phyloP scores from a whole-genome alignment of 495 filamentous ascomycete genomes.

The Tuber indicum region DNA sequence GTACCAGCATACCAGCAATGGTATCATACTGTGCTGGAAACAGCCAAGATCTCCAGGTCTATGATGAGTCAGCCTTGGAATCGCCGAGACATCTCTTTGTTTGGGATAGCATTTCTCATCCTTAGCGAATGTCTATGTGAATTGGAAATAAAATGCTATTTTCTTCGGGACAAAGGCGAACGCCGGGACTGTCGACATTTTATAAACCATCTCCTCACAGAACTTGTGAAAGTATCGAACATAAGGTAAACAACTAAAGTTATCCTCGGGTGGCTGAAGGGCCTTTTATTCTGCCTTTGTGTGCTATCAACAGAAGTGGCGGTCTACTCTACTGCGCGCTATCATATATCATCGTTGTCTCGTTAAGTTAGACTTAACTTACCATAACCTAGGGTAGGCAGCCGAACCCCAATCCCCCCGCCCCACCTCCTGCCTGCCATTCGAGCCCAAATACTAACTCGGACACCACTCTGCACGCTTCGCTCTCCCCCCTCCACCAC shows the following conservation, averaged over 20 bases:
- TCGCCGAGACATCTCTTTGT: background rate
- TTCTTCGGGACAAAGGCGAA: background rate
- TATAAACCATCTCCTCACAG: background rate
- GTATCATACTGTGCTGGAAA: too few species aligned
- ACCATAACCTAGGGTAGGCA: background rate
- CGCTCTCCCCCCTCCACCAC: conserved; percentile 8
- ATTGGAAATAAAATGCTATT: background rate
- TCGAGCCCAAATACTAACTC: background rate
- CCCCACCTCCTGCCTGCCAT: conserved; percentile 8
- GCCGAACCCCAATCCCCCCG: conserved; percentile 15
- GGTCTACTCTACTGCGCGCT: background rate
- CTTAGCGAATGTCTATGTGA: background rate
- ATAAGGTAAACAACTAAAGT: background rate
- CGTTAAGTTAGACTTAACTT: background rate
- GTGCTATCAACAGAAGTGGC: background rate
- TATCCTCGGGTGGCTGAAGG: background rate
- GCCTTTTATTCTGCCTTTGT: background rate
- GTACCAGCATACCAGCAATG: too few species aligned
- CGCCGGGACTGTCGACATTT: background rate
- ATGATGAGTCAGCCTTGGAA: background rate
- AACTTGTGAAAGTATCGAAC: background rate
- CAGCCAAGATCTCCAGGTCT: background rate
- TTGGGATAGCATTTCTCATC: background rate
- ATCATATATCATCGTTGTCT: background rate
- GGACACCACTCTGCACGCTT: conserved; percentile 4